Evolutionary conservation across 768 basidiomycete genomes (phyloP), one percentile per base, ranked within the genome.

Genomic region (Amanita fuliginea): DNA sequence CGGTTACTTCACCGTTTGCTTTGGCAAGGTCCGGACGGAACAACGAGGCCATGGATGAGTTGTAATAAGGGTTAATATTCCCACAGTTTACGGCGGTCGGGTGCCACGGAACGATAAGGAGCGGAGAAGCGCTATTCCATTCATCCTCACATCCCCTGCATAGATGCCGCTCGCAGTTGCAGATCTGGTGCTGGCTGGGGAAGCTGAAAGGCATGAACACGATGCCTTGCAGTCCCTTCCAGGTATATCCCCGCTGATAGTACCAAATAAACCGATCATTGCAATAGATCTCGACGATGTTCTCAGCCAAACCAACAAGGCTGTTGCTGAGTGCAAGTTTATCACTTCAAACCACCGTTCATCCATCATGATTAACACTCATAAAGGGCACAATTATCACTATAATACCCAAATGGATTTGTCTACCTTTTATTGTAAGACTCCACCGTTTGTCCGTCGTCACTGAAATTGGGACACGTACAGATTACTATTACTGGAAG

Each of bases 401-500:
- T 79, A 75, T 57, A 77, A 75, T 11, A 78, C 81, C 3, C 61
- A 72, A 10, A 80, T 86, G 69, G 66, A 66, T 28, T 47, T 77
- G 40, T 64, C 71, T n/a, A 55, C 73, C 46, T 84, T 83, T 59
- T 78, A 78, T 55, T 86, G 81, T 78, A 56, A 63, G 78, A 64
- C 33, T 9, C 9, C 21, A 11, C 34, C 32, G 3, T 6, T 22
- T 36, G 16, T 56, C 30, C 24, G 18, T 28, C 24, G 19, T 30
- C 22, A 46, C 22, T 39, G 13, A 33, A n/a, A 43, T 33, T 43
- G 44, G 24, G n/a, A 13, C 45, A 34, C 7, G 45, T 48, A 35
- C 28, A 81, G 78, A 86, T 58, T 84, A 83, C 55, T 83, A 82
- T 60, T 85, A 81, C 59, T 86, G 84, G 84, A 84, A 82, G 72